A percentile compares a stretch with the other conserved stretches of the same genome.
Evolutionary conservation across 371 early-diverging fungal species (phyloP).

Genomic region (Apophysomyces elegans): DNA sequence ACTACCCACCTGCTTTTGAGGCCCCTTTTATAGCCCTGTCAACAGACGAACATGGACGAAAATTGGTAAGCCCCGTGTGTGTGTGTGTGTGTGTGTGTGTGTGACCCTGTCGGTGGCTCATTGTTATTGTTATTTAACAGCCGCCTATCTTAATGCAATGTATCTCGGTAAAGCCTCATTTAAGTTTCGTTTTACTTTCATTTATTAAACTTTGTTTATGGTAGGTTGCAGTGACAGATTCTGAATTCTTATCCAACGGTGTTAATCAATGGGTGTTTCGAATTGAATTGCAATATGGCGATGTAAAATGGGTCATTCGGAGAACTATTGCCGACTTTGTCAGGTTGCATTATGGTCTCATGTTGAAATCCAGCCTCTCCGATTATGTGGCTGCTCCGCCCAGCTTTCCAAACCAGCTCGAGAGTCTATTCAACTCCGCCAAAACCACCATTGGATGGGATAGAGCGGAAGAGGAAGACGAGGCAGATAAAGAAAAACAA

Average conservation of each 20-base stretch:
- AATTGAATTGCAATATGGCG: conserved; percentile 80
- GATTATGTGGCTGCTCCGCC: conserved; percentile 48
- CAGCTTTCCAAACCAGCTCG: conserved; percentile 50
- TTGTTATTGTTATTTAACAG: conserved; percentile 19
- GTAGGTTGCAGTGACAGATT: conserved; percentile 60
- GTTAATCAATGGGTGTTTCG: conserved; percentile 60
- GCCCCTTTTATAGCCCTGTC: conserved; percentile 45
- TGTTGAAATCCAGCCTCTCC: conserved; percentile 48
- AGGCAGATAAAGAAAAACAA: conserved; percentile 16
- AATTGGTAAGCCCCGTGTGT: conserved; percentile 31
- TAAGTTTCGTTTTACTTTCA: conserved; percentile 6
- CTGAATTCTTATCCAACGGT: conserved; percentile 43
- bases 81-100: not conserved
- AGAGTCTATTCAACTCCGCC: conserved; percentile 46
- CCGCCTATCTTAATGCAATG: conserved; percentile 50
- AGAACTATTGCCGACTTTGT: conserved; percentile 77
- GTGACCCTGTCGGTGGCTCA: conserved; percentile 6
- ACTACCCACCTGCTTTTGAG: conserved; percentile 51
- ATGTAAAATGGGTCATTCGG: conserved; percentile 77
- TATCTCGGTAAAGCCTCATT: conserved; percentile 31
- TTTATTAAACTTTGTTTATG: conserved; percentile 6
- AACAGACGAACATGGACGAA: conserved; percentile 46
- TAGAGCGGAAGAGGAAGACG: conserved; percentile 25
- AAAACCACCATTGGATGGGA: conserved; percentile 40
- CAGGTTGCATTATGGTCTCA: conserved; percentile 67